Evolutionary conservation across 805 yeast species (phyloP).

Genomic region (Peterozyma xylosa): DNA sequence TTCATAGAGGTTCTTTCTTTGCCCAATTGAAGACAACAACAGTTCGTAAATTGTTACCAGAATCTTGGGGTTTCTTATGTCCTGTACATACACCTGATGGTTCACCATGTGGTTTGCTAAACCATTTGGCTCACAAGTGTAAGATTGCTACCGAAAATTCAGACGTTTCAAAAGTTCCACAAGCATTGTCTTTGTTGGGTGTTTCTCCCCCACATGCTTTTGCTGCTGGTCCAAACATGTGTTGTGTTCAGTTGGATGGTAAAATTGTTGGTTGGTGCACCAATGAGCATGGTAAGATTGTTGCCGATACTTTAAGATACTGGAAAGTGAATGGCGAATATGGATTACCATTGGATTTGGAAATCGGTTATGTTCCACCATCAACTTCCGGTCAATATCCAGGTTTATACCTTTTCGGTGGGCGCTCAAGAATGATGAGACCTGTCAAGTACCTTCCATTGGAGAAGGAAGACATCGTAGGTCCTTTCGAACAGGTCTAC

Average conservation of each 20-base stretch:
- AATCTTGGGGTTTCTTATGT: constrained; percentile 98
- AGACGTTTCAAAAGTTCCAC: constrained; percentile 69
- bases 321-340: constrained; percentile 84
- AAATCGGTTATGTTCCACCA: constrained; percentile 96
- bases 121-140: constrained; percentile 96
- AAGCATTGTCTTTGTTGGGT: constrained; percentile 62
- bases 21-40: constrained; percentile 97
- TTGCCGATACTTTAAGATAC: constrained; percentile 84
- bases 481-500: constrained; percentile 97
- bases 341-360: constrained; percentile 79
- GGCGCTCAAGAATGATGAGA: constrained; percentile 91
- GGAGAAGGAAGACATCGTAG: constrained; percentile 77
- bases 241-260: constrained; percentile 94
- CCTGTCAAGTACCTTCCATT: constrained; percentile 89
- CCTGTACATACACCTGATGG: constrained; percentile 99
- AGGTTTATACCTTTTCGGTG: constrained; percentile 86
- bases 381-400: constrained; percentile 95
- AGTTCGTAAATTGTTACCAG: constrained; percentile 92
- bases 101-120: constrained; percentile 95
- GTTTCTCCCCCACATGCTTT: constrained; percentile 72
- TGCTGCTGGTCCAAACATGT: constrained; percentile 81
- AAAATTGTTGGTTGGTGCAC: constrained; percentile 89
- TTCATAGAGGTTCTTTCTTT: constrained; percentile 98
- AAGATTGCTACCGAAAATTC: constrained; percentile 68
- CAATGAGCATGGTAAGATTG: constrained; percentile 76